These are phyloP conservation scores for Maudiozyma serrabonitensis DNA, from an alignment of 805 yeast species.

Conservation along the genomic window DNA sequence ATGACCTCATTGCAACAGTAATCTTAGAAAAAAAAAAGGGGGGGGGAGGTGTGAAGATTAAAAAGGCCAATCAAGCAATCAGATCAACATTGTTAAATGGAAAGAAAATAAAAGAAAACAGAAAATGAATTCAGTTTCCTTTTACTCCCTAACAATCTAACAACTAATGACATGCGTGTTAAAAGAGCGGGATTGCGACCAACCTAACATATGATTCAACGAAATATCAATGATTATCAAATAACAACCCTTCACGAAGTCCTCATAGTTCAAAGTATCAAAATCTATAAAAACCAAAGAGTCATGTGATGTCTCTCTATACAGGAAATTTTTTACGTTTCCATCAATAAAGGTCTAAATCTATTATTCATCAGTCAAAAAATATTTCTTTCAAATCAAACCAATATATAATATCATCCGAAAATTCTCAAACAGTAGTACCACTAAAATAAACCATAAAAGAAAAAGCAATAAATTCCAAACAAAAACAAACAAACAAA, in stretches of 20 bases:
- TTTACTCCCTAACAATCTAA: background rate
- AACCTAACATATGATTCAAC: constrained; percentile 14
- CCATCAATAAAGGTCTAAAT: constrained; percentile 1
- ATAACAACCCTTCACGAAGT: background rate
- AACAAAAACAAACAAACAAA: background rate
- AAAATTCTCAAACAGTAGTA: constrained; percentile 1
- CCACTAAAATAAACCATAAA: background rate
- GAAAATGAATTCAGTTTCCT: constrained; percentile 1
- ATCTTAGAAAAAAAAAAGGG: constrained; percentile 9
- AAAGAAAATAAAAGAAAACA: constrained; percentile 2
- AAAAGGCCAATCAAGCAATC: constrained; percentile 26
- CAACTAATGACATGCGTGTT: constrained; percentile 5
- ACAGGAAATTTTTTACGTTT: background rate
- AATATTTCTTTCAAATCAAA: background rate
- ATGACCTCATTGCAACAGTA: constrained; percentile 23
- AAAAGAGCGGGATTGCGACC: constrained; percentile 24
- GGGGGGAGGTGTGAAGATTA: constrained; percentile 13
- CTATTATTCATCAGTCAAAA: background rate
- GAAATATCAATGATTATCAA: constrained; percentile 6
- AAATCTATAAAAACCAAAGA: background rate
- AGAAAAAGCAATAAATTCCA: too few relatives aligned
- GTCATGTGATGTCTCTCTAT: background rate
- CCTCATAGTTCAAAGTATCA: background rate
- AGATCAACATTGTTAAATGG: constrained; percentile 1
- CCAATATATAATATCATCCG: background rate